Evolutionary conservation across 73 alveolate species (phyloP), one percentile per base, ranked within the genome.

Genomic region (Paramecium primaurelia): DNA sequence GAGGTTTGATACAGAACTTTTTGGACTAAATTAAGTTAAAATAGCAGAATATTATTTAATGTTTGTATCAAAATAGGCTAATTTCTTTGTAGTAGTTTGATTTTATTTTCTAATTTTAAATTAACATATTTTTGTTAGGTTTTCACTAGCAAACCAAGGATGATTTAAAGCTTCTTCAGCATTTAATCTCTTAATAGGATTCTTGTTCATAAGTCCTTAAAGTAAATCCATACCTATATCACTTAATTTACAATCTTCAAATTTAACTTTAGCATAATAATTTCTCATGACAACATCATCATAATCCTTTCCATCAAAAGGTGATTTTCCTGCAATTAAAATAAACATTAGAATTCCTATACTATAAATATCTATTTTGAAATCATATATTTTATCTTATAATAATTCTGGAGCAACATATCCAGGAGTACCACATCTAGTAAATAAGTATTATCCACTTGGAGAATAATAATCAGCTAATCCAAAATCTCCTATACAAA

Each of bases 321-420:
- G 88, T 14, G 58, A 45, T 40, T 37, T 75, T 0, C 88, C 88
- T 22, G 68, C 36, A 9, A 75, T 37, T 42, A 87, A 40, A 18
- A 91, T 36, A 30, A 75, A 91, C 60, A 91, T 59, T 44, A 91
- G 18, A 20, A 91, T 84, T 1, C 94, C 94, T 30, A 86, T 59
- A 58, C 92, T 77, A 30, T 47, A 91, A 10, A 91, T 86, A 91
- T 91, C 94, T 2, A 80, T 86, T 91, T 91, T 80, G 40, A 26
- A 75, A 34, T 80, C 94, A 32, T 91, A 91, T 25, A 38, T 4
- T 34, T 71, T 32, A 37, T 91, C 98, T 54, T 96, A 98, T 6
- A 98, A 84, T 47, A 98, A 95, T 92, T 98, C 99, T 7, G 99
- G 99, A 8, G 99, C 99, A 38, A 98, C 98, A 91, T 98, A 98